Base-by-base conservation (phyloP, 164 flowering plant genomes). In the Aristolochia contorta region DNA sequence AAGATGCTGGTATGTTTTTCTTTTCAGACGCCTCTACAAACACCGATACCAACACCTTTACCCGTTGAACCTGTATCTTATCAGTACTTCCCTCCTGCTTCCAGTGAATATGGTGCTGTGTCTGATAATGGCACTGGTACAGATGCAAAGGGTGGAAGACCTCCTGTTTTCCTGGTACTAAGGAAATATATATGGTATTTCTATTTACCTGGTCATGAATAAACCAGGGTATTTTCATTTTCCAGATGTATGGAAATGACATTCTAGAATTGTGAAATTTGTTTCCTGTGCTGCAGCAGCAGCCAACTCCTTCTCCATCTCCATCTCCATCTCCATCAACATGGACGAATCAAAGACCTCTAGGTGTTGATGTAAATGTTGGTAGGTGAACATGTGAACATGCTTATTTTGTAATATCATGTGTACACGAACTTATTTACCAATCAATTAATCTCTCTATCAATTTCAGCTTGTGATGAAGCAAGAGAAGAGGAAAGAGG, bases 341-440 rank as follows among this genome's bases (percentile, higher is more conserved):
- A 48, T 90, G 97, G 96, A 70, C 80, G 73, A 74, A 64, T 64
- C 95, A 81, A 65, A 79, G 99, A 69, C 83, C 95, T 32, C 80
- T 86, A 54, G 77, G 79, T 56, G 85, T 81, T 58, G 97, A 93
- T 78, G 98, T 93, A 59, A 90, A 93, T 78, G 85, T 90, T 63
- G 97, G 99, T 89, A 63, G 77, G 97, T 73, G 45, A 25, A 6
- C 19, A 10, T 8, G 43, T 30, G 43, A 32, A 16, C 30, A n/a
- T 53, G 23, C 16, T 53, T 22, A n/a, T 22, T 22, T 12, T 4
- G 30, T 53, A 5, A 20, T 22, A 12, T 10, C 27, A 53, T 23
- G 23, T 53, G 53, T 21, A 49, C 0, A 49, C 7, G 7, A 37
- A 37, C 7, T 37, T 37, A 37, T 37, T 0, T 37, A 10, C 9